Evolutionary conservation across 345 rosid species (phyloP).

Genomic region (Sisymbrium altissimum): DNA sequence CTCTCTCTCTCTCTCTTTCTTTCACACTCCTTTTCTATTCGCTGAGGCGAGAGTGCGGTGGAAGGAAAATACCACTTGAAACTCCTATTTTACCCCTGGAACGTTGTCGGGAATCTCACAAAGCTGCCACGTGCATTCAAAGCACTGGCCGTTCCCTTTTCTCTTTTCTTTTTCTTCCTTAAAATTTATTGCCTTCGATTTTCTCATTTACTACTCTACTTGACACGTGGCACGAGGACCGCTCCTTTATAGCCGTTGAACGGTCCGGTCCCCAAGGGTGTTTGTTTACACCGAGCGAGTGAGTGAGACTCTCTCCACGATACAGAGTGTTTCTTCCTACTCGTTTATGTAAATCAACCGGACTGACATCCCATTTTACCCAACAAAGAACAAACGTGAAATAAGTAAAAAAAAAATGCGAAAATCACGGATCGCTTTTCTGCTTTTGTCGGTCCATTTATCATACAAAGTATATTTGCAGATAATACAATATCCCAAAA

Average conservation of each 20-base stretch:
- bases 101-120: slow-evolving; percentile 22
- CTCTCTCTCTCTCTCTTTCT: slow-evolving; percentile 8
- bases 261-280: background rate
- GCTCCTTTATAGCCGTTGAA: slow-evolving; percentile 29
- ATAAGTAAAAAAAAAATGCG: background rate
- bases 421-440: slow-evolving; percentile 27
- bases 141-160: slow-evolving; percentile 20
- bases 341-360: background rate
- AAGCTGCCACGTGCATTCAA: slow-evolving; percentile 38
- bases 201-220: slow-evolving; percentile 9
- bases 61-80: background rate
- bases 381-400: slow-evolving; percentile 11
- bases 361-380: slow-evolving; percentile 13
- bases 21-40: too few relatives aligned
- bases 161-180: background rate
- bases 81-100: slow-evolving; percentile 31
- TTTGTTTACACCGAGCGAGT: background rate
- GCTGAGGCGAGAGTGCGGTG: slow-evolving; percentile 20
- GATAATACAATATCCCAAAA: background rate
- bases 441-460: slow-evolving; percentile 13
- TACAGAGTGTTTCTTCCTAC: background rate
- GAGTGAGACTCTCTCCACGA: background rate
- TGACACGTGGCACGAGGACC: slow-evolving; percentile 14
- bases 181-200: background rate
- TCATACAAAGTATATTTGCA: background rate